Evolutionary conservation across 129 eudicot genomes (phyloP), one percentile per base, ranked within the genome.

Genomic region (Pulicaria dysenterica): DNA sequence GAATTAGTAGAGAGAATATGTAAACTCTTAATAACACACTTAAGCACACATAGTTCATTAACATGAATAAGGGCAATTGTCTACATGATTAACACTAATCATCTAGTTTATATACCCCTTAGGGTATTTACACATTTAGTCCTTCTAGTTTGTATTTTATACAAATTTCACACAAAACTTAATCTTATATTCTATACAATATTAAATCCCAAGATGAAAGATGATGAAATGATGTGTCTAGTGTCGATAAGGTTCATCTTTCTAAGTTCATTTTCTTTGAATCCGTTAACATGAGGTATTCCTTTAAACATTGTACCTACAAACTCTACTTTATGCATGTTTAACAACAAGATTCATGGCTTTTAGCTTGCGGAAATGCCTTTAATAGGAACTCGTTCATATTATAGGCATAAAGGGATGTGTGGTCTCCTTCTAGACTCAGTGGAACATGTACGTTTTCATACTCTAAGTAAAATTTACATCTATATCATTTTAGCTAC

Each of bases 281-380:
- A 24, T 24, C 31, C 31, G 31, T 6, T 38, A 39, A 16, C 9
- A 2, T 49, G 47, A 2, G 5, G n/a, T 6, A 56, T 46, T 12
- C 1, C 7, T 56, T 8, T 57, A n/a, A 43, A 24, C n/a, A 1
- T 3, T 70, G 6, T 54, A 17, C 56, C 57, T 24, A 56, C 4
- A 3, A 6, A 13, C 12, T 71, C 36, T 24, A 42, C 17, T 24
- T 24, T 57, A 45, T 71, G 34, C 58, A 3, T 13, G 44, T 17
- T 73, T 54, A 6, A 51, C 46, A 9, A 58, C 69, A 91, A 95
- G 80, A 73, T 88, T 50, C 97, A 80, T 50, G 97, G 92, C 53
- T 82, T 65, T 48, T 78, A 66, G 65, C 55, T 91, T 59, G 92
- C 97, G 2, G 97, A 88, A 81, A 91, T 91, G 96, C 95, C 97